A percentile compares a stretch with the other conserved stretches of the same genome.
Evolutionary conservation across 2,329 filamentous ascomycete genomes (phyloP).

Genomic region (Neopestalotiopsis rosae): DNA sequence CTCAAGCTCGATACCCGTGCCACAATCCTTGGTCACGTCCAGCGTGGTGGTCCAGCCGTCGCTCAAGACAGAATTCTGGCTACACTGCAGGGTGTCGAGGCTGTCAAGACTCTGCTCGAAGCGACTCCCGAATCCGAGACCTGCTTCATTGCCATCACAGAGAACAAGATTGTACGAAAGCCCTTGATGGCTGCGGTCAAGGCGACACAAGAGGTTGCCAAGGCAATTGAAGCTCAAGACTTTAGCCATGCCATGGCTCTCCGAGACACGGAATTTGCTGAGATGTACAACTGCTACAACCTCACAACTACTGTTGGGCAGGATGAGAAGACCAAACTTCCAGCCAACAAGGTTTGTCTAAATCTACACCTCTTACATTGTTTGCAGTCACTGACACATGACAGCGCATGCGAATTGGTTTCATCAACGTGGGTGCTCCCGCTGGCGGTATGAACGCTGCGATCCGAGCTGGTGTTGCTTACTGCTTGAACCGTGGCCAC

Average conservation of each 20-base stretch:
- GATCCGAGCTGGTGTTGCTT: slow-evolving; percentile 89
- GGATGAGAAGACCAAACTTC: slow-evolving; percentile 67
- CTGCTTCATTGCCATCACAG: slow-evolving; percentile 93
- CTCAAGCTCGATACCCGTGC: slow-evolving; percentile 90
- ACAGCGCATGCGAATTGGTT: slow-evolving; percentile 88
- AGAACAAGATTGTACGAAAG: slow-evolving; percentile 96
- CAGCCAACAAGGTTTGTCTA: slow-evolving; percentile 69
- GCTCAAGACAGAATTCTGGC: slow-evolving; percentile 94
- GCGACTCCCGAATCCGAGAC: slow-evolving; percentile 88
- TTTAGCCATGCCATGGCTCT: slow-evolving; percentile 88
- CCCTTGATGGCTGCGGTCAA: slow-evolving; percentile 87
- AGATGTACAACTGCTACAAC: slow-evolving; percentile 89
- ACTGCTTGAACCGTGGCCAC: slow-evolving; percentile 91
- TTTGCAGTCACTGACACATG: not conserved
- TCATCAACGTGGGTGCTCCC: slow-evolving; percentile 95
- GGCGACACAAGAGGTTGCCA: slow-evolving; percentile 83
- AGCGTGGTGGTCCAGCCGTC: slow-evolving; percentile 89
- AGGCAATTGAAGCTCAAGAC: slow-evolving; percentile 82
- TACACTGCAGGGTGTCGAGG: slow-evolving; percentile 92
- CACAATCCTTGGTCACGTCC: slow-evolving; percentile 95
- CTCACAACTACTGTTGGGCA: slow-evolving; percentile 87
- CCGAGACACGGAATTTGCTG: slow-evolving; percentile 90
- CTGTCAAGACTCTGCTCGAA: slow-evolving; percentile 88
- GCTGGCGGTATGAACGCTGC: slow-evolving; percentile 99
- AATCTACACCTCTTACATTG: not conserved